Percentiles rank a stretch among this genome's conserved stretches.
Conservation (phyloP, 164 flowering plant genomes). For the Aristolochia contorta region DNA sequence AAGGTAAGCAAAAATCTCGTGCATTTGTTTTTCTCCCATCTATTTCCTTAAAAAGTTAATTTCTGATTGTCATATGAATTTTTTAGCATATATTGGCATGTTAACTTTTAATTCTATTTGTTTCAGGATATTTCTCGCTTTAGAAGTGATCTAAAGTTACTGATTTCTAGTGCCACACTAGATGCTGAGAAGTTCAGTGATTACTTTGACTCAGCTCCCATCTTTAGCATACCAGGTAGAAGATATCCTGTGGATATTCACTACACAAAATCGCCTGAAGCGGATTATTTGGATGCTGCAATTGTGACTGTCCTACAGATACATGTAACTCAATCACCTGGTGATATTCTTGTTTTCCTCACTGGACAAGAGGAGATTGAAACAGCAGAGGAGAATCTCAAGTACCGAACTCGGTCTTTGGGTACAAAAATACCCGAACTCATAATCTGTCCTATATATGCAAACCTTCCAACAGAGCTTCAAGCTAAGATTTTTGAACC, state of each 20-base stretch:
- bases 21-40: background rate
- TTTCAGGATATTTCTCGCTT: slow-evolving; percentile 81
- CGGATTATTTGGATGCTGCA: slow-evolving; percentile 94
- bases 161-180: slow-evolving; percentile 96
- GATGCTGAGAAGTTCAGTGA: slow-evolving; percentile 98
- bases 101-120: background rate
- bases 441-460: slow-evolving; percentile 95
- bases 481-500: slow-evolving; percentile 95
- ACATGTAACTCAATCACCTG: slow-evolving; percentile 73
- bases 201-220: slow-evolving; percentile 90
- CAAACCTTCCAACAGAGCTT: slow-evolving; percentile 89
- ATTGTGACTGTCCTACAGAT: slow-evolving; percentile 84
- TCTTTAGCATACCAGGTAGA: slow-evolving; percentile 89
- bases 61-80: background rate
- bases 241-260: slow-evolving; percentile 88
- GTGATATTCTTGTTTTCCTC: slow-evolving; percentile 79
- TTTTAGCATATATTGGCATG: background rate
- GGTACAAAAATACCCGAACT: slow-evolving; percentile 92
- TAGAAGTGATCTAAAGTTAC: slow-evolving; percentile 82
- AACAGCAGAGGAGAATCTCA: slow-evolving; percentile 81
- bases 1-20: slow-evolving; percentile 39
- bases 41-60: too few relatives aligned
- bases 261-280: slow-evolving; percentile 88
- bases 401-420: slow-evolving; percentile 76
- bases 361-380: slow-evolving; percentile 98